Conservation (phyloP, 495 filamentous ascomycete species). For the Aspergillus egyptiacus region DNA sequence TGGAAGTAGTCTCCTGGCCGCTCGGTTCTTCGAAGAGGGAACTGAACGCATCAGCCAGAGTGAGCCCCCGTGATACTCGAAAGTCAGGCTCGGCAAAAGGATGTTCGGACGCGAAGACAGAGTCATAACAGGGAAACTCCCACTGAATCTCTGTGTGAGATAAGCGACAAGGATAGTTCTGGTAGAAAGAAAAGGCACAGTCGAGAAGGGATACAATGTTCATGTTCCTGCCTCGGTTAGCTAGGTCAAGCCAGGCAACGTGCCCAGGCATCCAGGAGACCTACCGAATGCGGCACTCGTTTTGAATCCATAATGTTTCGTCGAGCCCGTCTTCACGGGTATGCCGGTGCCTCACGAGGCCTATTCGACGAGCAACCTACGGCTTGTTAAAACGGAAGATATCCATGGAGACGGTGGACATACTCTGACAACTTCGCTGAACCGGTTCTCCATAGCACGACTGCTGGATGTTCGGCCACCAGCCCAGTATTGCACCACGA, state of each 20-base stretch:
- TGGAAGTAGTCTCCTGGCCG: constrained; percentile 4
- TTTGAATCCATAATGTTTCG: constrained; percentile 41
- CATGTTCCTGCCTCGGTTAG: constrained; percentile 30
- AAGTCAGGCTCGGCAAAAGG: constrained; percentile 37
- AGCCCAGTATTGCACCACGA: constrained; percentile 43
- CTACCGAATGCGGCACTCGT: constrained; percentile 40
- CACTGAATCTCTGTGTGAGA: constrained; percentile 34
- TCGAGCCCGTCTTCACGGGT: constrained; percentile 22
- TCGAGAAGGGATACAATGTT: constrained; percentile 36
- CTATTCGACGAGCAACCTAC: constrained; percentile 34
- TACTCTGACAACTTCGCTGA: constrained; percentile 39
- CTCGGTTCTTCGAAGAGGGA: constrained; percentile 26
- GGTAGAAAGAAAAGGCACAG: constrained; percentile 42
- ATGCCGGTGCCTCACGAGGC: constrained; percentile 32
- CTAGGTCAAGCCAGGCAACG: not conserved
- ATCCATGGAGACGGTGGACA: not conserved
- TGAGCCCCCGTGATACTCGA: constrained; percentile 27
- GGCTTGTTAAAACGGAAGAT: constrained; percentile 2
- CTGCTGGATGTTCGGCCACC: constrained; percentile 35
- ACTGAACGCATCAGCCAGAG: constrained; percentile 32
- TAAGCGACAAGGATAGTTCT: constrained; percentile 41
- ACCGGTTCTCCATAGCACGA: constrained; percentile 42
- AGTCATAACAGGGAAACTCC: constrained; percentile 35
- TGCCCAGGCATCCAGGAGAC: not conserved
- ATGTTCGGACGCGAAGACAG: constrained; percentile 34